Evolutionary conservation across 2,329 filamentous ascomycete species (phyloP).

Genomic region (Hypoxylon sp.): DNA sequence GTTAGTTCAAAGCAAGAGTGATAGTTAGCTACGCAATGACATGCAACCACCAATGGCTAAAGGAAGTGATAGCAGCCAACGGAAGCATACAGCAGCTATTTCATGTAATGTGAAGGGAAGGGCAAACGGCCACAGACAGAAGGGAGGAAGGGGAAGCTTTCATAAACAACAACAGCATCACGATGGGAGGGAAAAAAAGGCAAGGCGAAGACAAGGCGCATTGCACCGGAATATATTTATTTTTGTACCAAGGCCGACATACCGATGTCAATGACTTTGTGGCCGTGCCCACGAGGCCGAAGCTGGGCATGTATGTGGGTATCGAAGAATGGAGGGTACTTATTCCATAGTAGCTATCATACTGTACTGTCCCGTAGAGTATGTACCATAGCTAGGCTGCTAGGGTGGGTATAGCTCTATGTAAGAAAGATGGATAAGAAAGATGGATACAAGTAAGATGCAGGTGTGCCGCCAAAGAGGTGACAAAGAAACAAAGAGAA

Average conservation of each 20-base stretch:
- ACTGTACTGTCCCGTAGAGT: no score
- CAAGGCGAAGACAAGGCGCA: no score
- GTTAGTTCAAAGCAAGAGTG: background rate
- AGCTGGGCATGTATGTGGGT: conserved; percentile 16
- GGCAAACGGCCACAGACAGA: conserved; percentile 8
- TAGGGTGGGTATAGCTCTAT: conserved; percentile 2
- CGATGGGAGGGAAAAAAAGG: conserved; percentile 8
- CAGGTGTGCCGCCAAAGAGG: background rate
- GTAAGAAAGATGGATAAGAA: background rate
- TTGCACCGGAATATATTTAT: conserved; percentile 26
- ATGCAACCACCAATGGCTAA: conserved; percentile 14
- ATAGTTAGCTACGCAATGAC: conserved; percentile 7
- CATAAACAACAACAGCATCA: conserved; percentile 26
- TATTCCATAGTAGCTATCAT: no score
- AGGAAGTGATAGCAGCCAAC: conserved; percentile 12
- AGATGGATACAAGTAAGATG: background rate
- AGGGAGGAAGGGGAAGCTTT: conserved; percentile 16
- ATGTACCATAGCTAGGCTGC: background rate
- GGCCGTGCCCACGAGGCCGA: conserved; percentile 19
- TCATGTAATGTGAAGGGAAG: conserved; percentile 9
- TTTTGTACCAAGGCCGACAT: conserved; percentile 7
- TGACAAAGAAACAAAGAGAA: background rate
- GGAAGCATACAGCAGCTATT: conserved; percentile 19
- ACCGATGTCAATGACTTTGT: conserved; percentile 10
- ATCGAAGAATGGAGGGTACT: no score